Percentiles rank a stretch among this genome's conserved stretches.
Conservation (phyloP, 345 rosid species). For the Eucalyptus tenuipes region DNA sequence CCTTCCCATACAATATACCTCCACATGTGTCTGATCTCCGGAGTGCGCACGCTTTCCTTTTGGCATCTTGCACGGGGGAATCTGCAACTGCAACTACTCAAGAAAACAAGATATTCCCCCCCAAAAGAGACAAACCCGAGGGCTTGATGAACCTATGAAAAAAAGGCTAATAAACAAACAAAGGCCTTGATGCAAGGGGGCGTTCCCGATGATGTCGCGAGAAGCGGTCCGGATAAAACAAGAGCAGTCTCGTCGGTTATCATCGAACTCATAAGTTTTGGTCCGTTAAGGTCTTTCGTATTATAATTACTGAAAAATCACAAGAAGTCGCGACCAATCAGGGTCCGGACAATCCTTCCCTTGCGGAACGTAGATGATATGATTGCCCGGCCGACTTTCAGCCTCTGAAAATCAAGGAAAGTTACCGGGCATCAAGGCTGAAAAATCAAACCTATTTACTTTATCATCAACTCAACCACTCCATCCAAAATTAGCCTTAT, state of each 20-base stretch:
- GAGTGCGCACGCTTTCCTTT: neutral
- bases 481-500: neutral
- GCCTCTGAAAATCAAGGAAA: neutral
- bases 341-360: neutral
- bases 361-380: neutral
- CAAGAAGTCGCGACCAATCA: neutral
- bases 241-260: neutral
- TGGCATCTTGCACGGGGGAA: neutral
- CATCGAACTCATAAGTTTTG: neutral
- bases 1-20: neutral
- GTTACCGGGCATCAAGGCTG: neutral
- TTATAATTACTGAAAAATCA: too few species aligned
- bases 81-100: neutral
- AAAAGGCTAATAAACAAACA: neutral
- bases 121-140: neutral
- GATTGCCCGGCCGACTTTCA: neutral
- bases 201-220: neutral
- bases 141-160: neutral
- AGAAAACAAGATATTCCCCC: neutral
- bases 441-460: neutral
- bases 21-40: neutral
- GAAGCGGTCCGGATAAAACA: neutral
- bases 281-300: neutral
- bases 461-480: neutral
- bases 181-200: neutral